phyloP scores from a whole-genome alignment of 495 filamentous ascomycete genomes.

The Penicillium paxilli region DNA sequence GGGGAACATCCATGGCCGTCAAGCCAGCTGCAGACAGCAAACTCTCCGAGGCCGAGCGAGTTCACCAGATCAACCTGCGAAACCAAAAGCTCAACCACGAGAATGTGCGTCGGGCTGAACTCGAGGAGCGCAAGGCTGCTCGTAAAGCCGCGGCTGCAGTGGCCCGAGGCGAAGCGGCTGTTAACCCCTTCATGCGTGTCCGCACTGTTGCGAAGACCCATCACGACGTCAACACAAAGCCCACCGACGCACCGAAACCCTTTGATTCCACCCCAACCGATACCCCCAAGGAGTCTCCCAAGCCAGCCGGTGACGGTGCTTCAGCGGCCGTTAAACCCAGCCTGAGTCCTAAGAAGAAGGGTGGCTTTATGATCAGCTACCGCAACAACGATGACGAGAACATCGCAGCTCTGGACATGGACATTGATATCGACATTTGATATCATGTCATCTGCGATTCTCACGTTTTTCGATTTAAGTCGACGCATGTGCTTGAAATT shows the following conservation, averaged over 20 bases:
- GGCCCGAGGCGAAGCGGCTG: slow-evolving; percentile 51
- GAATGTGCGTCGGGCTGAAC: slow-evolving; percentile 79
- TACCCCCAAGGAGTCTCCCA: slow-evolving; percentile 50
- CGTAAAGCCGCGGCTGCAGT: slow-evolving; percentile 57
- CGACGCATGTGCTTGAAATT: not conserved
- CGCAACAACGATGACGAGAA: slow-evolving; percentile 82
- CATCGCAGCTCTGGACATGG: slow-evolving; percentile 77
- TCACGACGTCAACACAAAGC: slow-evolving; percentile 52
- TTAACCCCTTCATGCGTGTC: slow-evolving; percentile 61
- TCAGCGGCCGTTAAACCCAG: slow-evolving; percentile 25
- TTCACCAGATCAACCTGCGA: slow-evolving; percentile 71
- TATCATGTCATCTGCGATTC: not conserved
- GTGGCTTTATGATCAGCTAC: slow-evolving; percentile 64
- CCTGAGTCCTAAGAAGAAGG: slow-evolving; percentile 55
- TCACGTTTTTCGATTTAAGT: not conserved
- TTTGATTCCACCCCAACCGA: slow-evolving; percentile 44
- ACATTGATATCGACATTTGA: slow-evolving; percentile 76
- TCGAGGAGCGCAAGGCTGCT: slow-evolving; percentile 70
- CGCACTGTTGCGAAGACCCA: slow-evolving; percentile 62
- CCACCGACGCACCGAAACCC: slow-evolving; percentile 16
- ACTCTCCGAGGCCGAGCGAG: slow-evolving; percentile 65
- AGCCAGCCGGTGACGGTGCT: slow-evolving; percentile 27
- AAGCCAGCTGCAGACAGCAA: slow-evolving; percentile 44
- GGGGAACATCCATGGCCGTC: slow-evolving; percentile 54
- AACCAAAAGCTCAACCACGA: slow-evolving; percentile 80